Percentiles rank a stretch among this genome's conserved stretches.
These are phyloP conservation scores for Amniculicola lignicola DNA, from an alignment of 495 filamentous ascomycete species.

Conservation along the genomic window DNA sequence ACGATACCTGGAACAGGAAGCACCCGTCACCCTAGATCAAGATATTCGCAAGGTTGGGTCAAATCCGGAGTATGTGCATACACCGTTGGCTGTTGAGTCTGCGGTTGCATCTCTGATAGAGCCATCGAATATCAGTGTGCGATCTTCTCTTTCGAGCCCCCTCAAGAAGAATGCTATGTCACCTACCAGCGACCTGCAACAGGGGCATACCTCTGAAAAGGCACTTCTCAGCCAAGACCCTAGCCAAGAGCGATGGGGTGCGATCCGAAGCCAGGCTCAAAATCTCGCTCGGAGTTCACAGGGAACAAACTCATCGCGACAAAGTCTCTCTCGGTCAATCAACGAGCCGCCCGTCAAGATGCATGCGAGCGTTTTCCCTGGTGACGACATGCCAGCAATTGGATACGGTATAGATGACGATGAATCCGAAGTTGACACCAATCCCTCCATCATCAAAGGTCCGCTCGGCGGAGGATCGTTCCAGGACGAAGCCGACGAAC, in stretches of 20 bases:
- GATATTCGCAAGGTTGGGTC: conserved; percentile 64
- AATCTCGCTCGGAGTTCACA: conserved; percentile 22
- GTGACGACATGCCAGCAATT: conserved; percentile 60
- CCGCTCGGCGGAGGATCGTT: conserved; percentile 56
- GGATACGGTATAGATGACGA: conserved; percentile 58
- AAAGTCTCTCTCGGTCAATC: conserved; percentile 66
- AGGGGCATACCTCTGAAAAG: conserved; percentile 5
- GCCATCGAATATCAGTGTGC: conserved; percentile 63
- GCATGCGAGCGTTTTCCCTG: conserved; percentile 61
- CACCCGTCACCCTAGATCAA: conserved; percentile 58
- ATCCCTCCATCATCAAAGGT: conserved; percentile 72
- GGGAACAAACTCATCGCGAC: conserved; percentile 67
- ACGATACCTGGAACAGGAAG: conserved; percentile 51
- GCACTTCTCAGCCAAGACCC: conserved; percentile 3
- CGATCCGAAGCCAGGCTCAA: conserved; percentile 31
- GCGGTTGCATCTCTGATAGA: conserved; percentile 84
- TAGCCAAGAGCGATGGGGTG: conserved; percentile 35
- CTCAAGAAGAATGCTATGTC: conserved; percentile 16
- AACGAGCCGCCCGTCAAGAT: conserved; percentile 57
- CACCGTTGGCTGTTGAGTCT: conserved; percentile 72
- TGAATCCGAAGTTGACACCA: conserved; percentile 71
- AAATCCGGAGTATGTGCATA: conserved; percentile 72
- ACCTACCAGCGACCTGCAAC: conserved; percentile 14
- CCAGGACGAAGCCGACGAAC: conserved; percentile 44
- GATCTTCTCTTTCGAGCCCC: conserved; percentile 40